Evolutionary conservation across 306 rosid species (phyloP), one percentile per base, ranked within the genome.

Genomic region (Glycyrrhiza uralensis): DNA sequence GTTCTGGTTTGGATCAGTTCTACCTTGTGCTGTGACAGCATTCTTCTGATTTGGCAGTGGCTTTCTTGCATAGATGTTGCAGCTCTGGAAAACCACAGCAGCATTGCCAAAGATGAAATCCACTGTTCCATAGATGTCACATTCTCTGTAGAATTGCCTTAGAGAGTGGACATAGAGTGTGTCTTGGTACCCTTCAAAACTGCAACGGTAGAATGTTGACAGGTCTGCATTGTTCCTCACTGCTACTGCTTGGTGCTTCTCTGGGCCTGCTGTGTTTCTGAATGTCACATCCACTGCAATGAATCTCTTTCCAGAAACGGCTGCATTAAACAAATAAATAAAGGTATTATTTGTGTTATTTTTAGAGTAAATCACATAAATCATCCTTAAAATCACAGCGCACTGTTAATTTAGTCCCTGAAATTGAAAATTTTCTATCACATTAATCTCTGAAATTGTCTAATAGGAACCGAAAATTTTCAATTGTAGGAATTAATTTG

Each of bases 121-220:
- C 0, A 90, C 83, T 0, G 96, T 92, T 23, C 98, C 98, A 3
- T 87, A 81, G 49, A 92, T 79, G 24, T 88, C 80, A 62, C 98
- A 92, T 24, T 92, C 89, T 6, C 81, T 77, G 12, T 92, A 90
- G 88, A 92, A 90, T 51, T 92, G 96, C 41, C 90, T 75, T 0
- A 84, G 66, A 15, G 98, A 92, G 62, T 92, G 98, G 0, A 67
- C 92, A 32, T 92, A 92, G 26, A 92, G 91, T 1, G 98, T 92
- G 85, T 92, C 98, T 74, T 92, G 93, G 66, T 92, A 92, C 18
- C 93, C 98, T 51, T 92, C 96, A 1, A 92, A 86, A 19, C 98
- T 90, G 71, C 96, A 92, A 0, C 91, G 86, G 59, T 83, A 92
- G 80, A 92, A 92, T 6, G 81, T 84, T 1, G 96, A 92, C 51